These are phyloP conservation scores for Sclerotinia trifoliorum DNA, from an alignment of 2,329 filamentous ascomycete genomes.

Conservation along the genomic window DNA sequence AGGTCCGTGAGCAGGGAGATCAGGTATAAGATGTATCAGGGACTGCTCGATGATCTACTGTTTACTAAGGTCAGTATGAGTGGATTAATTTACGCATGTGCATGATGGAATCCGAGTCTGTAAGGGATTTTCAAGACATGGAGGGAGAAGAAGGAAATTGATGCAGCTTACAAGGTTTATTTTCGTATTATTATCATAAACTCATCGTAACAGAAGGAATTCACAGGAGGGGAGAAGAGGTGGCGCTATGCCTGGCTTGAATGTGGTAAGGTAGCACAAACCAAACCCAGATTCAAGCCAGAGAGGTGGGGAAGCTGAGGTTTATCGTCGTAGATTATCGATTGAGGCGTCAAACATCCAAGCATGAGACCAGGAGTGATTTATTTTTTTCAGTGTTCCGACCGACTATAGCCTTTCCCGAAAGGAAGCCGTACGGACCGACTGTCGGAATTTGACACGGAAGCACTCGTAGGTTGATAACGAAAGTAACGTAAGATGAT, in stretches of 20 bases:
- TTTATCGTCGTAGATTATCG: conserved; percentile 18
- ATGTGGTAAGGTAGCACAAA: background rate
- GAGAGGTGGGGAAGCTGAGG: conserved; percentile 17
- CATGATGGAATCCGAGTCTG: conserved; percentile 12
- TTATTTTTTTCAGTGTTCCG: conserved; percentile 5
- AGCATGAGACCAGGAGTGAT: conserved; percentile 19
- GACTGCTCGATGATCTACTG: background rate
- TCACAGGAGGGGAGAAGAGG: background rate
- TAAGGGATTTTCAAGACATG: conserved; percentile 29
- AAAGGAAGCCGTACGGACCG: conserved; percentile 17
- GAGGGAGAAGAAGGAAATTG: conserved; percentile 25
- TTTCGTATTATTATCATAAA: conserved; percentile 11
- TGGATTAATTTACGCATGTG: conserved; percentile 4
- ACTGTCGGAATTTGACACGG: background rate
- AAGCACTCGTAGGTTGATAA: background rate
- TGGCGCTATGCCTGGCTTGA: conserved; percentile 13
- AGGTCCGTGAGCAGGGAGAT: conserved; percentile 9
- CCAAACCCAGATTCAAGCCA: background rate
- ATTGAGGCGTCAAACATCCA: conserved; percentile 14
- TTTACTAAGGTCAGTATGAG: background rate
- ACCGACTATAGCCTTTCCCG: conserved; percentile 1
- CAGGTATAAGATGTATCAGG: conserved; percentile 25
- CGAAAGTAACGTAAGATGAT: background rate
- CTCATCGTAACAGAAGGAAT: background rate
- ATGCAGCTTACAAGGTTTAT: conserved; percentile 9